Evolutionary conservation across 1,284 basidiomycete species (phyloP), one percentile per base, ranked within the genome.

Genomic region (Apiotrichum brassicae): DNA sequence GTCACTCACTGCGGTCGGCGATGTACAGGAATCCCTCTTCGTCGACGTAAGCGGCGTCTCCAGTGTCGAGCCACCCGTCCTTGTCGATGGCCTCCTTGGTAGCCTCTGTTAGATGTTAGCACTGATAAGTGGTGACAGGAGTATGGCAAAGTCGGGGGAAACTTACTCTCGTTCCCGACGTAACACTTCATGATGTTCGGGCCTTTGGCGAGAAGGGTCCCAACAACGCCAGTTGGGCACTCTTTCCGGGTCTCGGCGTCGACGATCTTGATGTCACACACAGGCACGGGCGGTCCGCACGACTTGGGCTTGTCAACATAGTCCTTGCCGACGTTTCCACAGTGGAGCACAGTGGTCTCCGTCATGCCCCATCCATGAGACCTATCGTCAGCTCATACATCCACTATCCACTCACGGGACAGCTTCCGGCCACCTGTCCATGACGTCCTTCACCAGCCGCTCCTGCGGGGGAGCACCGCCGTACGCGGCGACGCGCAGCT

Each of bases 41-140:
- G 45, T 70, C 67, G 4, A 70, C 36, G 41, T 46, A 61, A 2
- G 57, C 69, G 0, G 60, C 54, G 60, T 71, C 69, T 9, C 69
- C 69, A 1, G 69, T 66, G 54, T 69, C 63, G 18, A 71, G 53
- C 69, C 69, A 71, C 20, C 69, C 68, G 25, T 69, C 64, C 7
- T 32, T n/a, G 48, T 66, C 64, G 32, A 54, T 6, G 11, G 43
- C 28, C 20, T 43, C 49, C 9, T 35, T 36, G 4, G 55, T 57
- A 9, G 55, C 55, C 43, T 46, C 42, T 43, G 37, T 22, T 8
- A 18, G 6, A n/a, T n/a, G 35, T 13, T 37, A 30, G 28, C 35
- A 37, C 6, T 19, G 6, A 36, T 33, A n/a, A 35, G 18, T 7
- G 25, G 34, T 6, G n/a, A n/a, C 33, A 7, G 14, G 16, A 8